Base-by-base conservation (phyloP, 768 basidiomycete species). In the Lepiota venenata region DNA sequence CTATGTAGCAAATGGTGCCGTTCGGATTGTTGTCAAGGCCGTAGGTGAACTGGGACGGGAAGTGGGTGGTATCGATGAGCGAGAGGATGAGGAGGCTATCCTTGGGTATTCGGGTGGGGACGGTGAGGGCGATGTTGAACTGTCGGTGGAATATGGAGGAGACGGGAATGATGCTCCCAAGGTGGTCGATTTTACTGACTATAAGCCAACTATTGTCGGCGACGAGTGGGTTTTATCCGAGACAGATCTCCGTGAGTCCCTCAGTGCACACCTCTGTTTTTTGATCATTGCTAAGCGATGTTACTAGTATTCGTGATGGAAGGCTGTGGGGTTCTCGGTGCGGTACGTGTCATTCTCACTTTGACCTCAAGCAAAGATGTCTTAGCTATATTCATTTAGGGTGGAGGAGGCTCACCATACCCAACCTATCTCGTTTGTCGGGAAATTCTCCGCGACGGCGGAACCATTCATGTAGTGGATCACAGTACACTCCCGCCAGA, bases 381-480 rank as follows among this genome's bases (percentile, higher is more conserved):
- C 53, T 9, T 11, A 37, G 7, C 11, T 49, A 25, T 49, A 25
- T 27, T 47, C 14, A 12, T 39, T 12, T 49, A 70, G 69, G 84
- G 85, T 2, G 85, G 85, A 25, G 85, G 85, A 2, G 85, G 84
- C 6, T 75, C 77, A 2, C 80, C 85, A 0, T 75, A 82, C 56
- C 75, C 78, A 15, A 64, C 71, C 1, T 84, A 75, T 60, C 64
- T 84, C 2, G 75, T 75, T 59, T 67, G 75, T 7, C 71, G 81
- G 36, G 79, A 84, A 58, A 71, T 82, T 56, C 65, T 85, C 1
- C 72, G 83, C 4, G 68, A 71, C 20, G 84, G 83, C 4, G 68
- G 69, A 4, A 61, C 60, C 3, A 70, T 82, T 45, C 70, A 73
- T 15, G 73, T 82, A 9, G 61, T 82, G 18, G 79, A 82, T 56